phyloP scores from a whole-genome alignment of 306 rosid genomes.

The Astragalus glycyphyllos region DNA sequence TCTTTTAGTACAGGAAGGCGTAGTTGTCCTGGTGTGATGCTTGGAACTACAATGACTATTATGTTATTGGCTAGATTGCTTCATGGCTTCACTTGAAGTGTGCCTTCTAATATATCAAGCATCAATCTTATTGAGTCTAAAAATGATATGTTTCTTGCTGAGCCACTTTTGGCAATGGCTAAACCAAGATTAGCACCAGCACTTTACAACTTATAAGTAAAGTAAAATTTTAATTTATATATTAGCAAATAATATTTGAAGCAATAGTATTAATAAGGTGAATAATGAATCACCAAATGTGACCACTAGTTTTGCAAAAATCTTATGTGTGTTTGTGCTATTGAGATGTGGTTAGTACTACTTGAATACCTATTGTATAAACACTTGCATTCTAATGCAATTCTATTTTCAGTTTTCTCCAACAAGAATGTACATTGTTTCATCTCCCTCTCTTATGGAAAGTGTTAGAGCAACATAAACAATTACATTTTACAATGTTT shows the following conservation, averaged over 20 bases:
- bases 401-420: too few relatives aligned
- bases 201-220: neutral
- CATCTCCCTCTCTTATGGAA: too few relatives aligned
- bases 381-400: too few relatives aligned
- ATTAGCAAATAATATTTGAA: neutral
- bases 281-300: neutral
- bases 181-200: slow-evolving; percentile 29
- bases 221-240: neutral
- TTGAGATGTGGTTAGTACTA: too few relatives aligned
- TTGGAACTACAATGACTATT: slow-evolving; percentile 48
- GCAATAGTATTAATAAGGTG: neutral
- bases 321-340: too few relatives aligned
- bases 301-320: too few relatives aligned
- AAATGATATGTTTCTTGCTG: neutral
- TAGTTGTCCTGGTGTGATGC: slow-evolving; percentile 43
- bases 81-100: slow-evolving; percentile 53
- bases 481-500: too few relatives aligned
- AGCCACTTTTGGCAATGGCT: slow-evolving; percentile 26
- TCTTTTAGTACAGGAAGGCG: slow-evolving; percentile 54
- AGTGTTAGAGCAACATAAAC: too few relatives aligned
- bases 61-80: slow-evolving; percentile 55
- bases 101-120: slow-evolving; percentile 17
- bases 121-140: slow-evolving; percentile 18
- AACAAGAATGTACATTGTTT: too few relatives aligned
- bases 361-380: too few relatives aligned